phyloP scores from a whole-genome alignment of 2,329 filamentous ascomycete genomes.

The Sporothrix curviconia region DNA sequence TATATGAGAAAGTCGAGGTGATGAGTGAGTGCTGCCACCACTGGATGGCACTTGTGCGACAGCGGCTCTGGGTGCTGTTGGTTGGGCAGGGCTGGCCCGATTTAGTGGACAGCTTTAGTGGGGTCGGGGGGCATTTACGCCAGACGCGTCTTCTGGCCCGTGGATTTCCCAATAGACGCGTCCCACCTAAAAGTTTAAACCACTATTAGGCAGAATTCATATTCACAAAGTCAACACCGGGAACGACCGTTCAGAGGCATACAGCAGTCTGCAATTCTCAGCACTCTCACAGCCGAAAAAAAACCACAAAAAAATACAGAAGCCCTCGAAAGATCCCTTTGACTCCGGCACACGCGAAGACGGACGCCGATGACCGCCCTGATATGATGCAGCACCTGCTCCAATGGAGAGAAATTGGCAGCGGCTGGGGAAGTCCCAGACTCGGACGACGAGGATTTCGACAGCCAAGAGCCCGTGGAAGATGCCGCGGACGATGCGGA shows the following conservation, averaged over 20 bases:
- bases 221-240: background rate
- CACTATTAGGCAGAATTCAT: background rate
- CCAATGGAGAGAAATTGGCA: conserved; percentile 36
- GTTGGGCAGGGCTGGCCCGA: background rate
- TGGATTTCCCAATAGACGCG: conserved; percentile 9
- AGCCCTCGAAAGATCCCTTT: background rate
- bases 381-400: conserved; percentile 26
- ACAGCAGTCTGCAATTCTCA: no score
- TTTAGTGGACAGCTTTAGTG: conserved; percentile 3
- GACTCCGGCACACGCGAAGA: background rate
- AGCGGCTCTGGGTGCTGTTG: no score
- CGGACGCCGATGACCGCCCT: background rate
- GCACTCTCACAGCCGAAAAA: background rate
- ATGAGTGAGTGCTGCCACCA: no score
- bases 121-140: background rate
- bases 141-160: conserved; percentile 15
- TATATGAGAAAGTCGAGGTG: background rate
- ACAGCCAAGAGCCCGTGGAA: conserved; percentile 24
- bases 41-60: no score
- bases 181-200: background rate
- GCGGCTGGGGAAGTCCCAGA: conserved; percentile 39
- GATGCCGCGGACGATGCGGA: background rate
- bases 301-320: background rate
- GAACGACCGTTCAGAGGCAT: background rate
- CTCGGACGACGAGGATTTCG: conserved; percentile 37